A percentile compares a stretch with the other conserved stretches of the same genome.
phyloP scores from a whole-genome alignment of 2,329 filamentous ascomycete species.

The Mollisiaceae sp. region DNA sequence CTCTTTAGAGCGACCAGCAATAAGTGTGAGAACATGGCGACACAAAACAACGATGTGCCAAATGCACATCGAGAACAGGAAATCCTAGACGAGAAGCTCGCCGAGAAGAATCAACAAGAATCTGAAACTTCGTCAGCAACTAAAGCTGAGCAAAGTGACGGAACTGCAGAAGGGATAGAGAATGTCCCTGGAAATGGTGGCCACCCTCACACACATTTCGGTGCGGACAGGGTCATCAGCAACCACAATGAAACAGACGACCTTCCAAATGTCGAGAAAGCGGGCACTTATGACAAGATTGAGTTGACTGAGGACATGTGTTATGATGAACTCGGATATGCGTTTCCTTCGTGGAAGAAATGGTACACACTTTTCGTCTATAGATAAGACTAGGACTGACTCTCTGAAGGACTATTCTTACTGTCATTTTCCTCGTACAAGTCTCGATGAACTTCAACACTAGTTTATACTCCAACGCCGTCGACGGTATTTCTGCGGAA shows the following conservation, averaged over 20 bases:
- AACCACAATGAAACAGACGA: slow-evolving; percentile 14
- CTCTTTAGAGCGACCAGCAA: not conserved
- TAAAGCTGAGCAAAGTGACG: slow-evolving; percentile 18
- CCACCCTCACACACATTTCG: slow-evolving; percentile 27
- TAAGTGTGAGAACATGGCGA: not conserved
- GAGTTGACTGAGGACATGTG: slow-evolving; percentile 63
- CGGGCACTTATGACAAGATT: slow-evolving; percentile 32
- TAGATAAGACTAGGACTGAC: not conserved
- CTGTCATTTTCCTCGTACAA: slow-evolving; percentile 75
- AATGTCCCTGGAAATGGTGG: slow-evolving; percentile 13
- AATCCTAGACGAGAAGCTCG: slow-evolving; percentile 15
- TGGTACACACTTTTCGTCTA: slow-evolving; percentile 50
- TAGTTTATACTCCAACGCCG: slow-evolving; percentile 73
- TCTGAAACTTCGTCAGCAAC: slow-evolving; percentile 29
- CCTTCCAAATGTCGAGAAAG: slow-evolving; percentile 24
- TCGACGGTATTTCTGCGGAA: slow-evolving; percentile 67
- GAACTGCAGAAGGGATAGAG: slow-evolving; percentile 11
- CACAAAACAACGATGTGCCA: slow-evolving; percentile 8
- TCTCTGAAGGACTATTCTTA: slow-evolving; percentile 58
- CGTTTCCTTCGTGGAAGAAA: slow-evolving; percentile 66
- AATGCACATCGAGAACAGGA: slow-evolving; percentile 9
- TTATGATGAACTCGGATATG: slow-evolving; percentile 68
- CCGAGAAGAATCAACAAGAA: slow-evolving; percentile 3
- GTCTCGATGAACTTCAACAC: slow-evolving; percentile 83
- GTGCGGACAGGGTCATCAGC: slow-evolving; percentile 21